Evolutionary conservation across 2,329 filamentous ascomycete genomes (phyloP).

Genomic region (Trichoderma hamatum): DNA sequence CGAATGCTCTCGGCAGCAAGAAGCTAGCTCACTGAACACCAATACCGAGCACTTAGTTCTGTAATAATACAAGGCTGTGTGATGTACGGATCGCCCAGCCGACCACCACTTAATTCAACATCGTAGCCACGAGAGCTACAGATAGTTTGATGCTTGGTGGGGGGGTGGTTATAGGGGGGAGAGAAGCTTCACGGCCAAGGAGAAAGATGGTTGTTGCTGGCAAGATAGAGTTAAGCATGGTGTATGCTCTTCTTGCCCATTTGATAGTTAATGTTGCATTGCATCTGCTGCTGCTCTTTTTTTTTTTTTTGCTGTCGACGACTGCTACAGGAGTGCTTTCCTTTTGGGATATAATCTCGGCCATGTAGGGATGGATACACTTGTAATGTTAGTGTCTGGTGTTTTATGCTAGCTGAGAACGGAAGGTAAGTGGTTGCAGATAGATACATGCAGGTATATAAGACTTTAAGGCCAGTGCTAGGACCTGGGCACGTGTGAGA

Average conservation of each 20-base stretch:
- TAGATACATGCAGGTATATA: not conserved
- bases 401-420: conserved; percentile 2
- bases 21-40: not conserved
- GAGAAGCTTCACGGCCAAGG: not conserved
- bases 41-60: not conserved
- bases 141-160: conserved; percentile 9
- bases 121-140: not conserved
- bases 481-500: too few relatives aligned
- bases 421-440: conserved; percentile 12
- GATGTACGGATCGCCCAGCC: conserved; percentile 8
- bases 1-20: not conserved
- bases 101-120: conserved; percentile 10
- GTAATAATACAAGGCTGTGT: conserved; percentile 18
- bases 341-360: not conserved
- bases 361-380: not conserved
- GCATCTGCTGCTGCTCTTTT: not conserved
- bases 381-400: not conserved
- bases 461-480: not conserved
- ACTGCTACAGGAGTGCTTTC: not conserved
- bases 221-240: not conserved
- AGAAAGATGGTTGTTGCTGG: not conserved
- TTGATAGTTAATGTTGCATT: not conserved
- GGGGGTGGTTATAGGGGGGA: conserved; percentile 11
- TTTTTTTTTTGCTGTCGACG: not conserved
- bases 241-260: conserved; percentile 11